Base-by-base conservation (phyloP, 2,329 filamentous ascomycete species). In the Fusarium praegraminearum region DNA sequence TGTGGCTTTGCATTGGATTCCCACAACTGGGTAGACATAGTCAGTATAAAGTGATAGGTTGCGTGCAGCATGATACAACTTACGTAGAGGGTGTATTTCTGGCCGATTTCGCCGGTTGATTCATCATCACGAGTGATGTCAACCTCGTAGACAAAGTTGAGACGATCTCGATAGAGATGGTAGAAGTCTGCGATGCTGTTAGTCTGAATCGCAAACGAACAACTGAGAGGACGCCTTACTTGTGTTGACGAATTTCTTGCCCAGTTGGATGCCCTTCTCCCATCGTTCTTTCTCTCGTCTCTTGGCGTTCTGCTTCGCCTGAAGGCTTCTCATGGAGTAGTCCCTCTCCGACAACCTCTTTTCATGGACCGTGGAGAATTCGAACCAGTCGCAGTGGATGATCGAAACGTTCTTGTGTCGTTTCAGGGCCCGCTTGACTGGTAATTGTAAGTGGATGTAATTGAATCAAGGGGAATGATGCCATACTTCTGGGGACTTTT, bases 141-240 rank as follows among this genome's bases (percentile, higher is more conserved):
- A 60, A 92, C 80, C 56, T 89, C 83, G 78, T 93, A 93, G 6
- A 81, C 77, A 76, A 93, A 92, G 49, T 84, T 86, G 0, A 85
- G 85, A 5, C 73, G 57, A 75, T 96, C 92, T 20, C 78, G 80
- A 78, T 91, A 93, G 64, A 92, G 78, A 63, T 88, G 89, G 73
- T 89, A 88, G n/a, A 87, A 80, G 35, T 83, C 89, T 90, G 60
- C 6, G 24, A 11, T 13, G 33, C 15, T 3, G 36, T 70, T 41
- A 56, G 47, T 22, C 33, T n/a, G 33, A 9, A 47, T 4, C 15
- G 7, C 12, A 5, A 9, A 51, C 12, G 41, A 16, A 8, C 13
- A 26, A 30, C 18, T 3, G 6, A 5, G 20, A 33, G 15, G 11
- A 40, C 9, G 11, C 2, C 18, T 10, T 77, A 87, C 87, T 83